A percentile compares a stretch with the other conserved stretches of the same genome.
Evolutionary conservation across 768 basidiomycete species (phyloP).

Genomic region (Mycena galericulata): DNA sequence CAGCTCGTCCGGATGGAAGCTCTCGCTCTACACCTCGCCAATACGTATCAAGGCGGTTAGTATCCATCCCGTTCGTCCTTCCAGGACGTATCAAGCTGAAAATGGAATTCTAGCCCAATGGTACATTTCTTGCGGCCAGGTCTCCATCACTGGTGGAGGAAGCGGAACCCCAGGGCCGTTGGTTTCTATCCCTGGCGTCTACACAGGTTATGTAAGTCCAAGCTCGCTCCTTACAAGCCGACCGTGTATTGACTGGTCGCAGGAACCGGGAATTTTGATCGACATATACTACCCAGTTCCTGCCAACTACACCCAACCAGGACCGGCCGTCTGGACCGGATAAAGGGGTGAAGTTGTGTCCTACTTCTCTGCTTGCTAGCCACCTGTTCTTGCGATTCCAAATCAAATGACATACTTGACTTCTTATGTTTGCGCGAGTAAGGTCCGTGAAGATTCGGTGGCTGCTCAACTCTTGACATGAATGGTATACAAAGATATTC

Average conservation of each 20-base stretch:
- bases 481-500: not conserved
- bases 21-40: conserved; percentile 57
- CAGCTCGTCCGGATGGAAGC: conserved; percentile 55
- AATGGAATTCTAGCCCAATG: conserved; percentile 41
- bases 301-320: conserved; percentile 46
- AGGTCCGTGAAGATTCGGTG: too few relatives aligned
- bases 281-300: conserved; percentile 47
- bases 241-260: not conserved
- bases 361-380: too few relatives aligned
- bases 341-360: not conserved
- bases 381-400: too few relatives aligned
- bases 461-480: too few relatives aligned
- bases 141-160: conserved; percentile 56
- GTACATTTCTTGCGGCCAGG: conserved; percentile 54
- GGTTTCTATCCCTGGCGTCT: conserved; percentile 52
- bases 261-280: conserved; percentile 44
- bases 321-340: conserved; percentile 39
- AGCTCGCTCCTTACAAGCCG: not conserved
- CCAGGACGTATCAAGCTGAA: not conserved
- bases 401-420: too few relatives aligned
- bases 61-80: conserved; percentile 9
- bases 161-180: conserved; percentile 50
- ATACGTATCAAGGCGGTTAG: conserved; percentile 54
- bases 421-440: too few relatives aligned
- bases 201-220: conserved; percentile 44